A percentile compares a stretch with the other conserved stretches of the same genome.
Evolutionary conservation across 1,284 basidiomycete species (phyloP).

Genomic region (Cutaneotrichosporon sp.): DNA sequence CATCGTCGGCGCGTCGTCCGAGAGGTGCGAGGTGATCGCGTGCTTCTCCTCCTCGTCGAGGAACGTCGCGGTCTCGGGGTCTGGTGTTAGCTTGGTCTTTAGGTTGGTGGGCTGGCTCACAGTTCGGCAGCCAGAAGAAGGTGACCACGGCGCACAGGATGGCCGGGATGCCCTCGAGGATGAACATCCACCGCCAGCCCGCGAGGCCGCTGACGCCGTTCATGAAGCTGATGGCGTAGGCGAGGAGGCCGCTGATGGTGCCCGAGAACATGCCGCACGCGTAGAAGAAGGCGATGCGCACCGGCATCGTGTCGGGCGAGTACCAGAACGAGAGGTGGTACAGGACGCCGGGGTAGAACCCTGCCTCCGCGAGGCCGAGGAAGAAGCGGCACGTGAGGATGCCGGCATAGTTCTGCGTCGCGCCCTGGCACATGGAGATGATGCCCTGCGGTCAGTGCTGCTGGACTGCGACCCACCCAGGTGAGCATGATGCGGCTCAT

Average conservation of each 20-base stretch:
- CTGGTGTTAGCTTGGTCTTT: neutral
- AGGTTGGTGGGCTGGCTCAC: neutral
- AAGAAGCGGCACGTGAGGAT: conserved; percentile 43
- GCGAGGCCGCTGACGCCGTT: conserved; percentile 28
- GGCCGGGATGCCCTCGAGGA: conserved; percentile 56
- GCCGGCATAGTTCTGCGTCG: conserved; percentile 33
- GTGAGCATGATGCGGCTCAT: conserved; percentile 32
- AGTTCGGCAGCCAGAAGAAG: conserved; percentile 57
- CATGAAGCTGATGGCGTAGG: conserved; percentile 38
- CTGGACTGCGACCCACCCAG: conserved; percentile 7
- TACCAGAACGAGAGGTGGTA: conserved; percentile 42
- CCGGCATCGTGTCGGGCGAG: conserved; percentile 25
- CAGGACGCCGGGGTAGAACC: conserved; percentile 44
- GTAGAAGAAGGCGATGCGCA: conserved; percentile 29
- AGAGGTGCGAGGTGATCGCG: conserved; percentile 8
- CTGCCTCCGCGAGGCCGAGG: conserved; percentile 41
- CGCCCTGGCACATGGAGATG: conserved; percentile 14
- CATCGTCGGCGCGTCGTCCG: conserved; percentile 11
- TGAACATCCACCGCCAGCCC: conserved; percentile 53
- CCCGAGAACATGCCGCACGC: conserved; percentile 26
- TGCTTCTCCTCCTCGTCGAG: conserved; percentile 7
- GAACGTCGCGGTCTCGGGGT: conserved; percentile 13
- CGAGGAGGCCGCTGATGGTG: conserved; percentile 38
- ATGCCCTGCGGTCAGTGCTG: conserved; percentile 1
- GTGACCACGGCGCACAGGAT: conserved; percentile 49